Percentiles rank a stretch among this genome's conserved stretches.
Evolutionary conservation across 805 yeast species (phyloP).

Genomic region (Myxozyma mucilagina): DNA sequence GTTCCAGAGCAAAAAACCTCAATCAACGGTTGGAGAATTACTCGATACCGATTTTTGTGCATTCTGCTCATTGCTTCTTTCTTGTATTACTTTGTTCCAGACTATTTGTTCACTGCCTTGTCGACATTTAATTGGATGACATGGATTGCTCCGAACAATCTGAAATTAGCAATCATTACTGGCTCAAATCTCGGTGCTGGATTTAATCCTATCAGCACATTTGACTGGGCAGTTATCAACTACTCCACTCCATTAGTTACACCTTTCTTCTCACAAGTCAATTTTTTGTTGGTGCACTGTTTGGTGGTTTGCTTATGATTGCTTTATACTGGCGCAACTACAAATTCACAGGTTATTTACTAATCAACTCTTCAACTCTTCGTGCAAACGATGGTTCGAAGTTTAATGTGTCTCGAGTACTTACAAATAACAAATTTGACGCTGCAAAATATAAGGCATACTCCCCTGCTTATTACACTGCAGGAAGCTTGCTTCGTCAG

Average conservation of each 20-base stretch:
- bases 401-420: neutral
- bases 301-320: slow-evolving; percentile 48
- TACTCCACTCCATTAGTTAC: neutral
- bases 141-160: slow-evolving; percentile 41
- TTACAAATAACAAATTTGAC: neutral
- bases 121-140: slow-evolving; percentile 49
- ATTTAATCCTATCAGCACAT: neutral
- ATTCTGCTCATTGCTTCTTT: slow-evolving; percentile 48
- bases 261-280: neutral
- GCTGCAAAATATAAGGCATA: neutral
- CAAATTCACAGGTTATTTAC: slow-evolving; percentile 51
- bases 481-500: neutral
- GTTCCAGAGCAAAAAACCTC: slow-evolving; percentile 42
- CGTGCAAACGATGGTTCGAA: neutral
- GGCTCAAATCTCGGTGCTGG: slow-evolving; percentile 58
- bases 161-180: slow-evolving; percentile 54
- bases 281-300: slow-evolving; percentile 34
- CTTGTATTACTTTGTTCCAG: slow-evolving; percentile 67
- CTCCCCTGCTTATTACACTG: neutral
- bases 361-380: neutral
- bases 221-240: neutral
- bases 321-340: slow-evolving; percentile 55
- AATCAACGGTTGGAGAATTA: slow-evolving; percentile 61
- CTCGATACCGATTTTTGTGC: slow-evolving; percentile 53
- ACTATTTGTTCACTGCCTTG: slow-evolving; percentile 59